phyloP scores from a whole-genome alignment of 1,139 yeast genomes.

The Debaryomyces fabryi region DNA sequence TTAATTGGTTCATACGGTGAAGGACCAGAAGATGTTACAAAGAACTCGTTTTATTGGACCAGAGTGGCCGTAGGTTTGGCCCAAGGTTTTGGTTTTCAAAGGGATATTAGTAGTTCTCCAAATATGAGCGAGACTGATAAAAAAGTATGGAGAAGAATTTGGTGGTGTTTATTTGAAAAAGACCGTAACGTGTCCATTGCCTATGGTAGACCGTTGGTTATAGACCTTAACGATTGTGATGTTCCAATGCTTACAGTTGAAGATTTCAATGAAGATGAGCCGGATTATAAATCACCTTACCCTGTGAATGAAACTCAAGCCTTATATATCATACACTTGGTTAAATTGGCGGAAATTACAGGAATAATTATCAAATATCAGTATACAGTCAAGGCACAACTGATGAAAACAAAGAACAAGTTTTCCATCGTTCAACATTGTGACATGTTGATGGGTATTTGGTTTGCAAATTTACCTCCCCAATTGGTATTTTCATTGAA shows the following conservation, averaged over 20 bases:
- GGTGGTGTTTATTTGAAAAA: conserved; percentile 81
- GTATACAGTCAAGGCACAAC: conserved; percentile 70
- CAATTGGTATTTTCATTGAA: conserved; percentile 64
- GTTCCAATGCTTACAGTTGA: conserved; percentile 70
- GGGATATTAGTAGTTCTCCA: conserved; percentile 47
- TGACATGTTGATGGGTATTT: conserved; percentile 78
- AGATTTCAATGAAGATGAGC: conserved; percentile 65
- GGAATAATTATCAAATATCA: conserved; percentile 74
- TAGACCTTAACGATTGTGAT: conserved; percentile 76
- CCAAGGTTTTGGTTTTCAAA: conserved; percentile 78
- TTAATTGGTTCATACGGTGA: conserved; percentile 76
- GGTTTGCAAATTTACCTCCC: conserved; percentile 73
- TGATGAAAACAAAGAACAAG: conserved; percentile 48
- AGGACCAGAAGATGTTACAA: conserved; percentile 76
- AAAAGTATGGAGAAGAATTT: conserved; percentile 66
- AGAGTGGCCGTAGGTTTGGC: conserved; percentile 73
- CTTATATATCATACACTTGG: conserved; percentile 61
- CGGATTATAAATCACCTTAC: conserved; percentile 46
- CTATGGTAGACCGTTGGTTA: conserved; percentile 71
- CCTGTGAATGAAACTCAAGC: conserved; percentile 53
- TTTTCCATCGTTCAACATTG: conserved; percentile 68
- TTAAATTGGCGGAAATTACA: conserved; percentile 72
- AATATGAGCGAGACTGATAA: conserved; percentile 43
- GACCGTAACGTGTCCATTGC: conserved; percentile 76
- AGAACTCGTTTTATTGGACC: conserved; percentile 78